A percentile compares a stretch with the other conserved stretches of the same genome.
These are phyloP conservation scores for Entomophthora muscae DNA, from an alignment of 371 early-diverging fungal genomes.

Conservation along the genomic window DNA sequence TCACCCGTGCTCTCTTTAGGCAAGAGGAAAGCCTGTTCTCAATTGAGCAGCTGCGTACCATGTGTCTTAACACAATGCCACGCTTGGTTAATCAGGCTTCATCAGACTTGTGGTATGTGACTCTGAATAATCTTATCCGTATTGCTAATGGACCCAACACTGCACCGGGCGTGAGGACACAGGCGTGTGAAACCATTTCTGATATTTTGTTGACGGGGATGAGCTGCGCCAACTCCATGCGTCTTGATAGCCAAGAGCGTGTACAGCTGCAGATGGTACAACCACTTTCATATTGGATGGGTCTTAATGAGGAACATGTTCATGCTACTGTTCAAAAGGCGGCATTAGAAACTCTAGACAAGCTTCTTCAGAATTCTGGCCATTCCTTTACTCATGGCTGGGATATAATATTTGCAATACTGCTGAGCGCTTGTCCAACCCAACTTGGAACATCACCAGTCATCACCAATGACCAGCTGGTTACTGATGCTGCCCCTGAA, in stretches of 20 bases:
- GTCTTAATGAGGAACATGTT: background rate
- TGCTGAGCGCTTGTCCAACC: constrained; percentile 34
- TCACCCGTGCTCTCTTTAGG: constrained; percentile 19
- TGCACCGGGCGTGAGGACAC: constrained; percentile 38
- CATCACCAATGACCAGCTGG: background rate
- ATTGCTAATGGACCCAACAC: constrained; percentile 45
- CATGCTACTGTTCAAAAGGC: constrained; percentile 59
- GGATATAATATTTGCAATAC: constrained; percentile 77
- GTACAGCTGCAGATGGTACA: constrained; percentile 9
- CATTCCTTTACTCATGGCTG: constrained; percentile 75
- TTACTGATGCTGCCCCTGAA: background rate
- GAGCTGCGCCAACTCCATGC: constrained; percentile 15
- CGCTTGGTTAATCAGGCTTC: constrained; percentile 35
- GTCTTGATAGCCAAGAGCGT: constrained; percentile 7
- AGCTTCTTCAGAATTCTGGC: constrained; percentile 75
- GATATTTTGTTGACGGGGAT: constrained; percentile 61
- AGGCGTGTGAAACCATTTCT: constrained; percentile 63
- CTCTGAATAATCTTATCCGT: constrained; percentile 57
- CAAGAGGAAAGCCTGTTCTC: constrained; percentile 67
- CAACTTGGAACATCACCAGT: background rate
- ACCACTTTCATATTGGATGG: constrained; percentile 9
- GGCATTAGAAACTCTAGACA: constrained; percentile 76
- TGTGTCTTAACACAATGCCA: constrained; percentile 45
- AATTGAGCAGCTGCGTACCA: constrained; percentile 55
- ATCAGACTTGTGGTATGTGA: constrained; percentile 39